Percentiles rank a stretch among this genome's conserved stretches.
phyloP scores from a whole-genome alignment of 2,329 filamentous ascomycete genomes.

The Aplosporella prunicola region DNA sequence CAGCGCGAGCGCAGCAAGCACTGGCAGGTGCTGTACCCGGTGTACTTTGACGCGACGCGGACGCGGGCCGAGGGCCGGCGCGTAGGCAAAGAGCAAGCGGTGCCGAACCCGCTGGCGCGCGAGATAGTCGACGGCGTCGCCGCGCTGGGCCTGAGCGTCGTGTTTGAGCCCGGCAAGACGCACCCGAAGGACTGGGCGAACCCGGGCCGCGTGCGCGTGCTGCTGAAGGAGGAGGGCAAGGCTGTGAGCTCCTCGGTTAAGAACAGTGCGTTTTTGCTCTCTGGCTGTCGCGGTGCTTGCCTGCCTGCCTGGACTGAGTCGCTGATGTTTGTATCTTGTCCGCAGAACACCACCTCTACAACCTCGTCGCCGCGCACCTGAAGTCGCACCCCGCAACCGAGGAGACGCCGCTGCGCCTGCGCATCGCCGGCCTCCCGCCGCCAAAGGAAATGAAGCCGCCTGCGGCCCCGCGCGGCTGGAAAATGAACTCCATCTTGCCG shows the following conservation, averaged over 20 bases:
- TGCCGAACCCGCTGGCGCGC: conserved; percentile 75
- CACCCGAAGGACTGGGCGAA: conserved; percentile 98
- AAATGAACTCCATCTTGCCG: conserved; percentile 74
- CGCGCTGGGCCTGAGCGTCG: conserved; percentile 54
- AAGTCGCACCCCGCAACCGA: conserved; percentile 68
- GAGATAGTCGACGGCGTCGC: conserved; percentile 84
- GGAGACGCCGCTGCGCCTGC: conserved; percentile 58
- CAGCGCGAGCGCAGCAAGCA: conserved; percentile 53
- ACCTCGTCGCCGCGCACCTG: conserved; percentile 68
- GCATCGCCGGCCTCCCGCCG: conserved; percentile 62
- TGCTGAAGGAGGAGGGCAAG: conserved; percentile 61
- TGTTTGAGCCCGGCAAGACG: conserved; percentile 83
- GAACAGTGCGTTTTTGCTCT: conserved; percentile 47
- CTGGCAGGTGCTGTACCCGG: conserved; percentile 84
- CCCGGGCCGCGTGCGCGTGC: conserved; percentile 77
- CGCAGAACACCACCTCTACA: conserved; percentile 78
- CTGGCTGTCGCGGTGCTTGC: not conserved
- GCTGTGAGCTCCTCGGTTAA: conserved; percentile 47
- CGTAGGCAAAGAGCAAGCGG: conserved; percentile 62
- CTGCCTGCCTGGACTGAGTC: not conserved
- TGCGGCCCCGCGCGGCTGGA: conserved; percentile 70
- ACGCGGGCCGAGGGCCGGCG: conserved; percentile 72
- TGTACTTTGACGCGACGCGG: conserved; percentile 81
- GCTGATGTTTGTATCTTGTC: not conserved
- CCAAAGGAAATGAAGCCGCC: conserved; percentile 61